Evolutionary conservation across 169 alveolate genomes (phyloP).

Genomic region (Theileria sp.): DNA sequence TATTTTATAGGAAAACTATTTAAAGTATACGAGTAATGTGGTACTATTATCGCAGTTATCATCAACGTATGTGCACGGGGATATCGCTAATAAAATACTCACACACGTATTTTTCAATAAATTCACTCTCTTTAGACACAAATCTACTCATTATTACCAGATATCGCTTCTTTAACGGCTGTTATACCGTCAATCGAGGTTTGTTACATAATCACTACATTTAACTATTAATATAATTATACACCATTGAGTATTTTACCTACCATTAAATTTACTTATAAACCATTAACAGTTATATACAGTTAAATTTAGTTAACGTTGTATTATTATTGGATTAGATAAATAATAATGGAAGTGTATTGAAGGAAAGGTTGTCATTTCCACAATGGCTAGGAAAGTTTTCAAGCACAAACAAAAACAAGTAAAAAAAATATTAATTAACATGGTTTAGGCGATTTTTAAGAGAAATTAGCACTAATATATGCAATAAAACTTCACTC

Average conservation of each 20-base stretch:
- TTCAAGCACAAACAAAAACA: conserved; percentile 86
- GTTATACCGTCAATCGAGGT: conserved; percentile 47
- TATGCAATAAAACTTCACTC: conserved; percentile 28
- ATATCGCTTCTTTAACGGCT: conserved; percentile 33
- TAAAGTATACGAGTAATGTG: conserved; percentile 64
- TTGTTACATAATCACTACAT: neutral
- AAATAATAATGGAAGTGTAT: conserved; percentile 52
- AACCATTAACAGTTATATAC: neutral
- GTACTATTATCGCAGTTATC: conserved; percentile 62
- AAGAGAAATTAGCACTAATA: conserved; percentile 51
- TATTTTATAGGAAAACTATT: conserved; percentile 82
- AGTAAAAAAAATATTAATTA: conserved; percentile 63
- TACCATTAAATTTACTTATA: too few relatives aligned
- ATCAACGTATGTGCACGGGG: conserved; percentile 59
- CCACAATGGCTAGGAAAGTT: conserved; percentile 92
- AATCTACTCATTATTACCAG: conserved; percentile 52
- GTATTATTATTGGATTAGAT: conserved; percentile 39
- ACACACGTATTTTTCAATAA: conserved; percentile 9
- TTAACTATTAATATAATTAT: too few relatives aligned
- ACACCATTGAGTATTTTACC: too few relatives aligned
- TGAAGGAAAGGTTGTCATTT: conserved; percentile 81
- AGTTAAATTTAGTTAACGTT: neutral
- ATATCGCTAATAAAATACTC: conserved; percentile 53
- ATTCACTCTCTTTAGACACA: conserved; percentile 23
- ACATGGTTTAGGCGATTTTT: conserved; percentile 22